These are phyloP conservation scores for Conticribra weissflogii DNA, from an alignment of 108 stramenopile species.

Conservation along the genomic window DNA sequence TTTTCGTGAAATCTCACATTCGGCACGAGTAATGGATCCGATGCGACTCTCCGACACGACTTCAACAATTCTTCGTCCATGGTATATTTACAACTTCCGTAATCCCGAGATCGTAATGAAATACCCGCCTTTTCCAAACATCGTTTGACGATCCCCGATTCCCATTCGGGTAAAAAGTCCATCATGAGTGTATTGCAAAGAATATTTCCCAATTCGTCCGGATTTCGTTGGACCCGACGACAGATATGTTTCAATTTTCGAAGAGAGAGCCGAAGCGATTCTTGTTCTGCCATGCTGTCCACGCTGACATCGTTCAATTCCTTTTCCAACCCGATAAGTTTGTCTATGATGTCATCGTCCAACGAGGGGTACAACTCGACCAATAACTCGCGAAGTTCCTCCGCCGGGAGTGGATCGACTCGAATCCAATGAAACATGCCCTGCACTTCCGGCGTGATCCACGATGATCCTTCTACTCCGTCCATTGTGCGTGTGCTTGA, in stretches of 20 bases:
- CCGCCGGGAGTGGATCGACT: slow-evolving; percentile 38
- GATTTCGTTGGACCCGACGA: slow-evolving; percentile 41
- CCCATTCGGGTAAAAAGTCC: slow-evolving; percentile 52
- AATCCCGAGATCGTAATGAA: not conserved
- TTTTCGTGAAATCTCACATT: slow-evolving; percentile 50
- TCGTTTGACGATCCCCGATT: slow-evolving; percentile 45
- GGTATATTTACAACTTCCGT: slow-evolving; percentile 6
- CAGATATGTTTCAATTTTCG: slow-evolving; percentile 64
- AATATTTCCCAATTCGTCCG: slow-evolving; percentile 31
- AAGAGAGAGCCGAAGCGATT: slow-evolving; percentile 46
- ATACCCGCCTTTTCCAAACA: slow-evolving; percentile 46
- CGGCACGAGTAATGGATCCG: slow-evolving; percentile 56
- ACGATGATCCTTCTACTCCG: no score
- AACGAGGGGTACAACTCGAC: slow-evolving; percentile 39
- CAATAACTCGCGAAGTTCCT: slow-evolving; percentile 44
- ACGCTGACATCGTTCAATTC: slow-evolving; percentile 47
- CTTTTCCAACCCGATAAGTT: slow-evolving; percentile 42
- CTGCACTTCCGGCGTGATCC: slow-evolving; percentile 66
- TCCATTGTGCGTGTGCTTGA: no score
- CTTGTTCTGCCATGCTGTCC: slow-evolving; percentile 53
- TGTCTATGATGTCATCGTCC: slow-evolving; percentile 28
- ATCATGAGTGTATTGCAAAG: slow-evolving; percentile 49
- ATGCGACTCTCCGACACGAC: slow-evolving; percentile 33
- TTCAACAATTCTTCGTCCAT: slow-evolving; percentile 21
- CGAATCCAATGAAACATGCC: slow-evolving; percentile 62